Evolutionary conservation across 768 basidiomycete species (phyloP), one percentile per base, ranked within the genome.

Genomic region (Leccinum barrowsii): DNA sequence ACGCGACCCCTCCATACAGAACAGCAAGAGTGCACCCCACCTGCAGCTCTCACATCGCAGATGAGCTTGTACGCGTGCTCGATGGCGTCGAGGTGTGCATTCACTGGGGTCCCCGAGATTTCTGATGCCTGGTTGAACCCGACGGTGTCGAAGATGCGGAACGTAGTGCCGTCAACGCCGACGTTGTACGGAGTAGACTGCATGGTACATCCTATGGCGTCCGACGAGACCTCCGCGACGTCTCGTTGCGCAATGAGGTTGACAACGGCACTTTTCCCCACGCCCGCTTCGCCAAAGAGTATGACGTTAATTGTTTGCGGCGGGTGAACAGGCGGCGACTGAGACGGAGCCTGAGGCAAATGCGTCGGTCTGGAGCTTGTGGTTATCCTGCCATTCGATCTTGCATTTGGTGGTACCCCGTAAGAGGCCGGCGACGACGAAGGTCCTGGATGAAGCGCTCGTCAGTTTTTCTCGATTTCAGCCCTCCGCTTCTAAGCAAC

Each of bases 1-100:
- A 0, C 40, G 67, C 50, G 71, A 59, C 1, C 65, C 73, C 1
- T 72, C 70, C 65, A 77, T 68, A 57, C 70, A 70, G 52, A 70
- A 77, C 1, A 78, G 62, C 7, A 79, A 70, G 13, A 78, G 56
- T 65, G 72, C 19, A 78, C 59, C 17, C 77, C 77, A 11, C 65
- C 72, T 7, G 35, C 24, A 0, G 19, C 19, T 2, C 52, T 26
- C n/a, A 77, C 62, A 4, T 44, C 58, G 22, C 50, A 37, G 44
- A 79, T 61, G 26, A 79, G 67, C 2, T 15, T 2, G 52, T 62
- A 61, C 11, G 67, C 61, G 4, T 63, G 60, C 37, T 56, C 60
- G 42, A 53, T 47, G 10, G 52, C 57, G 2, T 4, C 17, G 7
- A 50, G 49, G 15, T 54, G 42, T 5, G 24, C n/a, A 3, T 32